Conservation (phyloP, 2,329 filamentous ascomycete genomes). For the Pyrenophora teres region DNA sequence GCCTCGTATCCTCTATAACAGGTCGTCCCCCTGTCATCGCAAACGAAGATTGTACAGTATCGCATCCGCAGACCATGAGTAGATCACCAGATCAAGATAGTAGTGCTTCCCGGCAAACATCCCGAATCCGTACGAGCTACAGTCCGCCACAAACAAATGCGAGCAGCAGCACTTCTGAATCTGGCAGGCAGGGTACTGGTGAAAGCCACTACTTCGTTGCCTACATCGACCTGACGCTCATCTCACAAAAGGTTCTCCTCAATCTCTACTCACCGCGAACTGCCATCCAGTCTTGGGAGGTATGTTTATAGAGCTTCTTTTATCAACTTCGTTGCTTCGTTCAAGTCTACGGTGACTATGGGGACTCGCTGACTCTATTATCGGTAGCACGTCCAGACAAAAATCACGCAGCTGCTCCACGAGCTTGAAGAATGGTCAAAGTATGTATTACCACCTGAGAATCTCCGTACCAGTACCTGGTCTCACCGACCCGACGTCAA, state of each 20-base stretch:
- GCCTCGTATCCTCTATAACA: constrained; percentile 45
- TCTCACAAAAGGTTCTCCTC: constrained; percentile 41
- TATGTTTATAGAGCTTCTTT: constrained; percentile 4
- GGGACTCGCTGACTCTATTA: constrained; percentile 5
- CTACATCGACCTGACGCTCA: constrained; percentile 33
- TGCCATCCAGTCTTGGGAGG: constrained; percentile 43
- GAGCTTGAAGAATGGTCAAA: constrained; percentile 43
- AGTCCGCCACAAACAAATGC: not conserved
- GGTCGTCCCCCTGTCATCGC: constrained; percentile 46
- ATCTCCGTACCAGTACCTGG: constrained; percentile 21
- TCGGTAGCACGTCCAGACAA: constrained; percentile 33
- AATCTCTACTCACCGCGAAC: constrained; percentile 45
- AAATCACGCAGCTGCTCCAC: constrained; percentile 34
- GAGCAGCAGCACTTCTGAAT: constrained; percentile 1
- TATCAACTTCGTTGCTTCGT: too few relatives aligned
- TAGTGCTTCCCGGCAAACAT: not conserved
- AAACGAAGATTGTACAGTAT: constrained; percentile 39
- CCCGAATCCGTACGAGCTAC: constrained; percentile 4
- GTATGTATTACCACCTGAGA: constrained; percentile 15
- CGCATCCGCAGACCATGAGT: constrained; percentile 25
- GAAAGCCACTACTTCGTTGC: constrained; percentile 13
- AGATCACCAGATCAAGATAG: not conserved
- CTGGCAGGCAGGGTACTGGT: not conserved
- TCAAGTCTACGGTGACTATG: not conserved
- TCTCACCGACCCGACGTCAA: constrained; percentile 2